Percentiles rank a stretch among this genome's conserved stretches.
Conservation (phyloP, 805 yeast species). For the Nematodospora valgi region DNA sequence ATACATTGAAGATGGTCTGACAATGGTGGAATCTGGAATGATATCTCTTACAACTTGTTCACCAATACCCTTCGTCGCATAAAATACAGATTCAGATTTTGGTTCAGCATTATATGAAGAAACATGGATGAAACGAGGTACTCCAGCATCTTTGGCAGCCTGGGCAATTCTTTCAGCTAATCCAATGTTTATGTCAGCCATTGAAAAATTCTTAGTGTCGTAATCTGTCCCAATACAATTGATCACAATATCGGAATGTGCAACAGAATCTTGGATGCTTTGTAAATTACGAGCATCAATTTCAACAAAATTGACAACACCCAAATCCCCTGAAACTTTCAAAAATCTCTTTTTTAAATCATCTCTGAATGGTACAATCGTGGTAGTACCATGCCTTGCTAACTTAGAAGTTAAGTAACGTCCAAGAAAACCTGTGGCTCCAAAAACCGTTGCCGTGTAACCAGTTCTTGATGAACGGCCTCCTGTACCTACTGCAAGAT, state of each 20-base stretch:
- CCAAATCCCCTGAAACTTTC: slow-evolving; percentile 82
- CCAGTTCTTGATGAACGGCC: slow-evolving; percentile 87
- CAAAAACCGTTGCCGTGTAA: slow-evolving; percentile 84
- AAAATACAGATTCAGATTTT: slow-evolving; percentile 63
- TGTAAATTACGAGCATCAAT: slow-evolving; percentile 75
- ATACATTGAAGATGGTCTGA: slow-evolving; percentile 78
- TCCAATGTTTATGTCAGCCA: slow-evolving; percentile 82
- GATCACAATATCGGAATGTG: slow-evolving; percentile 78
- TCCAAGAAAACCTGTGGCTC: slow-evolving; percentile 78
- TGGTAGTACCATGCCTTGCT: slow-evolving; percentile 78
- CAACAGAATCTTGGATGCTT: slow-evolving; percentile 72
- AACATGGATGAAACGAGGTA: slow-evolving; percentile 73
- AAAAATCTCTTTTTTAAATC: slow-evolving; percentile 73
- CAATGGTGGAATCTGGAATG: slow-evolving; percentile 75
- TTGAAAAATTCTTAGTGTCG: slow-evolving; percentile 73
- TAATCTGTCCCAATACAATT: slow-evolving; percentile 76
- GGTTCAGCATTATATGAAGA: slow-evolving; percentile 76
- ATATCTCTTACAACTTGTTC: slow-evolving; percentile 68
- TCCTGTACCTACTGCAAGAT: slow-evolving; percentile 68
- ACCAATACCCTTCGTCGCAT: slow-evolving; percentile 76
- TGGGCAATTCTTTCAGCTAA: slow-evolving; percentile 73
- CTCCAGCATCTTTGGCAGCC: slow-evolving; percentile 65
- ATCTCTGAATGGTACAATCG: slow-evolving; percentile 78
- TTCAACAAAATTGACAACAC: slow-evolving; percentile 81
- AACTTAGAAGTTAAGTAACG: slow-evolving; percentile 66